Evolutionary conservation across 148 eudicot species (phyloP).

Genomic region (Heliosperma pusillum): DNA sequence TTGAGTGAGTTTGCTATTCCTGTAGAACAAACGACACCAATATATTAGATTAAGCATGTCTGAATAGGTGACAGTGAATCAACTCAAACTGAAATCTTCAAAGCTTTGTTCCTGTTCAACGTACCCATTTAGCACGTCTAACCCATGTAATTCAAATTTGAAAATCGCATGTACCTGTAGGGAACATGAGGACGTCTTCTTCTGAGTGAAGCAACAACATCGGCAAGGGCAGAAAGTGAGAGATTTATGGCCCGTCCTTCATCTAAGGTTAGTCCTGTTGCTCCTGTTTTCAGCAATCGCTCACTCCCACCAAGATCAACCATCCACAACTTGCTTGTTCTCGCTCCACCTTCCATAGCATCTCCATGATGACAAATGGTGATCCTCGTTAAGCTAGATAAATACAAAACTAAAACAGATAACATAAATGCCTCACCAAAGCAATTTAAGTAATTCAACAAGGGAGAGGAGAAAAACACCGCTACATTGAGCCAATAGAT

Average conservation of each 20-base stretch:
- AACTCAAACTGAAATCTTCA: not conserved
- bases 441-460: conserved; percentile 7
- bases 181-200: conserved; percentile 61
- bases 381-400: conserved; percentile 68
- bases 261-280: conserved; percentile 64
- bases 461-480: not conserved
- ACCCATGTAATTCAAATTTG: not conserved
- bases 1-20: conserved; percentile 76
- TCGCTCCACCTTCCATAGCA: conserved; percentile 36
- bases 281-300: conserved; percentile 68
- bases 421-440: conserved; percentile 36
- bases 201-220: conserved; percentile 68
- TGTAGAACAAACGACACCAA: conserved; percentile 29
- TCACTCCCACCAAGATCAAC: conserved; percentile 89
- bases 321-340: conserved; percentile 73
- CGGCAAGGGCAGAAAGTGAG: conserved; percentile 77
- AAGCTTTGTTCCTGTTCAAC: not conserved
- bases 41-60: not conserved
- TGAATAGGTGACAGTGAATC: not conserved
- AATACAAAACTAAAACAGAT: conserved; percentile 44
- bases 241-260: conserved; percentile 77
- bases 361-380: conserved; percentile 52
- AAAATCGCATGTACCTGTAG: conserved; percentile 42
- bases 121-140: too few species aligned
- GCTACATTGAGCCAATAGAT: not conserved